phyloP scores from a whole-genome alignment of 2,329 filamentous ascomycete species.

The Aspergillus eucalypticola region DNA sequence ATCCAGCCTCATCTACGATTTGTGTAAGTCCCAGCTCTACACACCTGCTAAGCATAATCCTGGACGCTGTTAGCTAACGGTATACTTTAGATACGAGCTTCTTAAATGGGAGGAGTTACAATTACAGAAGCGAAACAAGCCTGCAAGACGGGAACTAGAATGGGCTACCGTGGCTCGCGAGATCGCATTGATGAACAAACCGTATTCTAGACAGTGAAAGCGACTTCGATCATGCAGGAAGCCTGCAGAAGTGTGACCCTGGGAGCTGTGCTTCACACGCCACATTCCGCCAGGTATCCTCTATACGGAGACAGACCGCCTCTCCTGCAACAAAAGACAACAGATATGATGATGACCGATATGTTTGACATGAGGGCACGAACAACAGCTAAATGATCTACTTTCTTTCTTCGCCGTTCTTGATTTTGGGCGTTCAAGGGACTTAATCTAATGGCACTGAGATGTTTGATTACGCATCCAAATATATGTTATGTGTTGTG shows the following conservation, averaged over 20 bases:
- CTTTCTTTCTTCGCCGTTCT: constrained; percentile 7
- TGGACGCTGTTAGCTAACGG: constrained; percentile 17
- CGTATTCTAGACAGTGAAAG: constrained; percentile 70
- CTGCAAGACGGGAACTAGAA: constrained; percentile 75
- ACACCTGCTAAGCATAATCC: background rate
- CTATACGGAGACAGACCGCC: background rate
- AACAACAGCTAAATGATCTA: constrained; percentile 12
- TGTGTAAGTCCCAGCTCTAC: constrained; percentile 54
- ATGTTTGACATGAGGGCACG: constrained; percentile 14
- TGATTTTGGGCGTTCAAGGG: constrained; percentile 14
- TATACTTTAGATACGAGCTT: constrained; percentile 65
- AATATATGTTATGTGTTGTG: constrained; percentile 8
- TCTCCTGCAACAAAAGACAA: background rate
- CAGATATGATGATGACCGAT: constrained; percentile 20
- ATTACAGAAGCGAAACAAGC: constrained; percentile 54
- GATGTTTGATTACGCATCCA: constrained; percentile 6
- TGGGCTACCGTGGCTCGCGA: constrained; percentile 87
- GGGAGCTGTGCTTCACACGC: background rate
- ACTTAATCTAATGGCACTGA: constrained; percentile 15
- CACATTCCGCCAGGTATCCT: background rate
- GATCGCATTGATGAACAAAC: constrained; percentile 93
- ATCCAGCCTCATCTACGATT: constrained; percentile 96
- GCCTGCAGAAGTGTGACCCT: background rate
- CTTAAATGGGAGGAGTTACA: constrained; percentile 91
- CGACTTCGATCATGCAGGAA: background rate